Conservation (phyloP, 805 yeast genomes). For the Diddensiella caesifluorescens region DNA sequence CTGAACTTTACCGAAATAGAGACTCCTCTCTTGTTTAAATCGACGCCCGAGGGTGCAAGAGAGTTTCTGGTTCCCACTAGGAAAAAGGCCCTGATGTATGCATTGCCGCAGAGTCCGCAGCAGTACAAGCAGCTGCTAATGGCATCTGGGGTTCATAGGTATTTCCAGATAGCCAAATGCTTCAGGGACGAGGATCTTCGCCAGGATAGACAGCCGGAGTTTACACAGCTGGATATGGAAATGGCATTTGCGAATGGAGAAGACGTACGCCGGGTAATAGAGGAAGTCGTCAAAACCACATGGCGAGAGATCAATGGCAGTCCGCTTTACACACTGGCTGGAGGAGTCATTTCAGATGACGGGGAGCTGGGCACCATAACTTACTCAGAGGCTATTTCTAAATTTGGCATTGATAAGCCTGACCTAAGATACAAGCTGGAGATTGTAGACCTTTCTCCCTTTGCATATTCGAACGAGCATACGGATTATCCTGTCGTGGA, state of each 20-base stretch:
- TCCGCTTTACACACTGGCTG: slow-evolving; percentile 31
- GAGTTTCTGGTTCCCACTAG: slow-evolving; percentile 95
- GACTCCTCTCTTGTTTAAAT: slow-evolving; percentile 87
- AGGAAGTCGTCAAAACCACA: slow-evolving; percentile 45
- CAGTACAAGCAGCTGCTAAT: slow-evolving; percentile 92
- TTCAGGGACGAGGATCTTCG: slow-evolving; percentile 95
- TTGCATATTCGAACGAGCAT: slow-evolving; percentile 35
- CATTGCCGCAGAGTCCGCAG: slow-evolving; percentile 96
- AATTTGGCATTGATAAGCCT: slow-evolving; percentile 91
- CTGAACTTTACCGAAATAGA: slow-evolving; percentile 73
- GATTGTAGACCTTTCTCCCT: slow-evolving; percentile 45
- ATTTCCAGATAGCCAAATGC: slow-evolving; percentile 89
- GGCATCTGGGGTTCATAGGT: slow-evolving; percentile 85
- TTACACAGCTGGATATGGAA: slow-evolving; percentile 95
- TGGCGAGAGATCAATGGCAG: slow-evolving; percentile 48
- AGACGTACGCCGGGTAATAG: slow-evolving; percentile 64
- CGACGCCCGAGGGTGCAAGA: slow-evolving; percentile 97
- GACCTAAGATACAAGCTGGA: slow-evolving; percentile 59
- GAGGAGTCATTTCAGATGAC: not conserved
- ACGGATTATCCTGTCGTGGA: slow-evolving; percentile 65
- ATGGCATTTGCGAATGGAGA: slow-evolving; percentile 72
- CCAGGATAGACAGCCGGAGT: slow-evolving; percentile 95
- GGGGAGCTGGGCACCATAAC: slow-evolving; percentile 33
- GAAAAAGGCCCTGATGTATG: slow-evolving; percentile 57
- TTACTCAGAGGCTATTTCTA: slow-evolving; percentile 63